Evolutionary conservation across 1,284 basidiomycete species (phyloP).

Genomic region (Rhodotorula sp.): DNA sequence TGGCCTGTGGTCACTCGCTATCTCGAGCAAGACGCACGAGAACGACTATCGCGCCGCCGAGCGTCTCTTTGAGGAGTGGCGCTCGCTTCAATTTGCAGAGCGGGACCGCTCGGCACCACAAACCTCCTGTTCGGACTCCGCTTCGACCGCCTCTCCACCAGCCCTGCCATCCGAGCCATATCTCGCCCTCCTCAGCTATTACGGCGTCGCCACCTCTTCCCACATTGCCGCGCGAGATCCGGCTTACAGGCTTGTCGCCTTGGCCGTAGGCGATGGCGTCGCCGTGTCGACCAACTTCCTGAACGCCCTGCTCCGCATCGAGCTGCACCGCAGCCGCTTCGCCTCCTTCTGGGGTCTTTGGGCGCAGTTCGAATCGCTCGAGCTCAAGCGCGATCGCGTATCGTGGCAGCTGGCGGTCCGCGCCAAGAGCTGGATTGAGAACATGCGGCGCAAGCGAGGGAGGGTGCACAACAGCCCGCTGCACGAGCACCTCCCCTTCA

Average conservation of each 20-base stretch:
- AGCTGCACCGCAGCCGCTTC: conserved; percentile 23
- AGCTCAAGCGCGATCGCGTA: background rate
- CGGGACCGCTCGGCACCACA: background rate
- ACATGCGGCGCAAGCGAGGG: background rate
- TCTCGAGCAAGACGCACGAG: conserved; percentile 10
- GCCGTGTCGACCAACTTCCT: conserved; percentile 9
- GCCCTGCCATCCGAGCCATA: conserved; percentile 23
- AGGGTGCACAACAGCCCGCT: conserved; percentile 12
- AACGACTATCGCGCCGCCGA: conserved; percentile 10
- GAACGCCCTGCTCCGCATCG: conserved; percentile 33
- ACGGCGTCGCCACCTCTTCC: background rate
- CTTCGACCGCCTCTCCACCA: background rate
- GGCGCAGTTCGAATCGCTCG: conserved; percentile 7
- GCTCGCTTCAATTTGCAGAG: background rate
- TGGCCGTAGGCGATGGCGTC: conserved; percentile 15
- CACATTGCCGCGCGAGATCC: conserved; percentile 22
- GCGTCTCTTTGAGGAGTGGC: conserved; percentile 25
- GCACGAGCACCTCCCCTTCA: conserved; percentile 7
- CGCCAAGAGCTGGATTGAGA: conserved; percentile 9
- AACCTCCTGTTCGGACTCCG: background rate
- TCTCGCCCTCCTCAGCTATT: conserved; percentile 30
- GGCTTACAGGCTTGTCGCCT: conserved; percentile 26
- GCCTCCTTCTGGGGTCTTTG: conserved; percentile 39
- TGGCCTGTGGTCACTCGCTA: conserved; percentile 21
- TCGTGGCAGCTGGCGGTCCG: conserved; percentile 22